Percentiles rank a stretch among this genome's conserved stretches.
Conservation (phyloP, 2,329 filamentous ascomycete species). For the Alternaria sp. region DNA sequence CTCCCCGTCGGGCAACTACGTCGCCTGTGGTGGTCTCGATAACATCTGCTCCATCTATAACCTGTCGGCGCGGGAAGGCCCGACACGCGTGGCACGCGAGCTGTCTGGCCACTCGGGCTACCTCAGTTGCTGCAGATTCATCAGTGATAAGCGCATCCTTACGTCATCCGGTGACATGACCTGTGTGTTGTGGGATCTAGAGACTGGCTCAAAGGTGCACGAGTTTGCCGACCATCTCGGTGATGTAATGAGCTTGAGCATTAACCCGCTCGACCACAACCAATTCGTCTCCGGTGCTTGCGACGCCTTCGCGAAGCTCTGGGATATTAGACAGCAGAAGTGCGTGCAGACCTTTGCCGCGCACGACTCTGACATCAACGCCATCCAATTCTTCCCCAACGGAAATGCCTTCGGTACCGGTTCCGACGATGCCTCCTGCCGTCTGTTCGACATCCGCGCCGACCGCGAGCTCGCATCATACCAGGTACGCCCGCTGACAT, state of each 20-base stretch:
- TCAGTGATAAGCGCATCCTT: conserved; percentile 96
- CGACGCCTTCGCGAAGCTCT: conserved; percentile 97
- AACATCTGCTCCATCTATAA: conserved; percentile 99
- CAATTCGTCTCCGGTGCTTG: conserved; percentile 99
- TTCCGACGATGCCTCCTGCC: conserved; percentile 96
- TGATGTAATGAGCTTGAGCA: conserved; percentile 99
- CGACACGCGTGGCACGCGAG: conserved; percentile 92
- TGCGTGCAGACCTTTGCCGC: conserved; percentile 98
- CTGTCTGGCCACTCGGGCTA: conserved; percentile 97
- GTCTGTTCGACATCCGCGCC: conserved; percentile 95
- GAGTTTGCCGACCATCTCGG: conserved; percentile 98
- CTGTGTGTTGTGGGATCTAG: conserved; percentile 99
- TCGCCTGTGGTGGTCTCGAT: conserved; percentile 96
- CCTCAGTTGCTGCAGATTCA: conserved; percentile 97
- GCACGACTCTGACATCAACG: conserved; percentile 98
- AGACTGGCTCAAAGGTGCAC: conserved; percentile 94
- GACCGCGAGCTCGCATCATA: conserved; percentile 79
- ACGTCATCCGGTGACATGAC: conserved; percentile 99
- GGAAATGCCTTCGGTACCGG: conserved; percentile 98
- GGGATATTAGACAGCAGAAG: conserved; percentile 98
- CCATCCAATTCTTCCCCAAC: conserved; percentile 99
- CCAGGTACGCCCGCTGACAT: conserved; percentile 40
- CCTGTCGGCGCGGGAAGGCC: conserved; percentile 94
- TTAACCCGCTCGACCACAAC: conserved; percentile 99
- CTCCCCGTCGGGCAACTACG: conserved; percentile 96